Base-by-base conservation (phyloP, 1,139 yeast species). In the Pichiaceae sp. region DNA sequence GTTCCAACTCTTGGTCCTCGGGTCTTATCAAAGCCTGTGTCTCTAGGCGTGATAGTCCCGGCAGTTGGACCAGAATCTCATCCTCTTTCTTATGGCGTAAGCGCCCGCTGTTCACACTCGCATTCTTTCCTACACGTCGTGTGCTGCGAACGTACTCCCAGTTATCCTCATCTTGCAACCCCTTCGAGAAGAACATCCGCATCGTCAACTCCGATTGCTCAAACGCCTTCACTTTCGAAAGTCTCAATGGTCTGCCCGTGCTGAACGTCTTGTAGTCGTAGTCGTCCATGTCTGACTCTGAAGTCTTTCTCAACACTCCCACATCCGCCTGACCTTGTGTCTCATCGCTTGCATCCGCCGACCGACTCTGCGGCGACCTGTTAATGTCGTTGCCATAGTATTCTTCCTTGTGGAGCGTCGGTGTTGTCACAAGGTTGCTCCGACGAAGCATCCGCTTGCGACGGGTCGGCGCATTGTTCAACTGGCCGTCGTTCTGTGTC, bases 181-280 rank as follows among this genome's bases (percentile, higher is more conserved):
- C 47, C 17, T 43, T 43, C 4, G 52, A 42, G 39, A 56, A 58
- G 34, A 42, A 52, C 32, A 50, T 36, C 29, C 46, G 50, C 6
- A 56, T 38, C 3, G 67, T 57, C 38, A 56, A 49, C 39, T 64
- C 69, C 0, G 63, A 54, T 36, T 59, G 63, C 33, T 63, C 63
- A 33, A 63, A 48, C 0, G 68, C 67, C 31, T 55, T 53, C 1
- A 64, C 47, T 37, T 60, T 60, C 11, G 66, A 60, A 14, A 56
- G 45, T 31, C 68, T 38, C 23, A 63, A 38, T 6, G 65, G 64
- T 36, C 60, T 63, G 1, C 38, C 42, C 0, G 63, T 48, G 37
- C 59, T 54, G 44, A 63, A 63, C 6, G 63, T 52, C 38, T 52
- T 49, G 39, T 60, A 63, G 33, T 63, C 66, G 38, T 54, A 58